Conservation (phyloP, 192 early-diverging fungal species). For the Podila verticillata region DNA sequence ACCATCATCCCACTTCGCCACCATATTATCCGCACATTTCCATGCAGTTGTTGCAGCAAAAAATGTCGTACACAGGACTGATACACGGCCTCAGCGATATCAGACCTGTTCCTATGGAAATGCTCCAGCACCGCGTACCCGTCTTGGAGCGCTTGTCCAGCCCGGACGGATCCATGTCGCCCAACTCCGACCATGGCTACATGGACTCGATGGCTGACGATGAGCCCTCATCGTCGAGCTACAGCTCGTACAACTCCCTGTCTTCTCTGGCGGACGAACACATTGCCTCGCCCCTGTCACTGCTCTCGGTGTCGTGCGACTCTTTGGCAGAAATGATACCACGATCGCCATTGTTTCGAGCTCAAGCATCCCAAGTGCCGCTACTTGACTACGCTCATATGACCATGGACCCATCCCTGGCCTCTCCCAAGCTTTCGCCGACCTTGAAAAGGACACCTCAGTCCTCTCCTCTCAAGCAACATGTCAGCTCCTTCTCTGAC, state of each 20-base stretch:
- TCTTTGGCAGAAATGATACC: not conserved
- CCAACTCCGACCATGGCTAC: not conserved
- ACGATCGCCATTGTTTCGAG: not conserved
- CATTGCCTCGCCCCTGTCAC: not conserved
- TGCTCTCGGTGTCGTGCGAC: not conserved
- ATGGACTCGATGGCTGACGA: not conserved
- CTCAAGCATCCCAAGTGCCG: too few species aligned
- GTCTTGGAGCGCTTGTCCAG: not conserved
- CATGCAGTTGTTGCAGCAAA: too few species aligned
- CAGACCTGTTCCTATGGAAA: too few species aligned
- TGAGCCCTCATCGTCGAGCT: not conserved
- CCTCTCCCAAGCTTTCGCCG: not conserved
- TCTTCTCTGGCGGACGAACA: not conserved
- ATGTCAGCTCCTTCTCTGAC: constrained; percentile 3
- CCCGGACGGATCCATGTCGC: not conserved
- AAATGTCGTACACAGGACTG: too few species aligned
- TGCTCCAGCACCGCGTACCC: too few species aligned
- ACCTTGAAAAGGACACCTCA: not conserved
- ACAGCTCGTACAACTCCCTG: not conserved
- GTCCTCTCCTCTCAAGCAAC: not conserved
- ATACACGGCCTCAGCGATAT: too few species aligned
- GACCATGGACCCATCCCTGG: too few species aligned
- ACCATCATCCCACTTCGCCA: too few species aligned
- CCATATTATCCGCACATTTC: too few species aligned
- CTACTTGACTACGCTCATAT: too few species aligned